Base-by-base conservation (phyloP, 176 grass and related monocot species). In the Ensete glaucum region DNA sequence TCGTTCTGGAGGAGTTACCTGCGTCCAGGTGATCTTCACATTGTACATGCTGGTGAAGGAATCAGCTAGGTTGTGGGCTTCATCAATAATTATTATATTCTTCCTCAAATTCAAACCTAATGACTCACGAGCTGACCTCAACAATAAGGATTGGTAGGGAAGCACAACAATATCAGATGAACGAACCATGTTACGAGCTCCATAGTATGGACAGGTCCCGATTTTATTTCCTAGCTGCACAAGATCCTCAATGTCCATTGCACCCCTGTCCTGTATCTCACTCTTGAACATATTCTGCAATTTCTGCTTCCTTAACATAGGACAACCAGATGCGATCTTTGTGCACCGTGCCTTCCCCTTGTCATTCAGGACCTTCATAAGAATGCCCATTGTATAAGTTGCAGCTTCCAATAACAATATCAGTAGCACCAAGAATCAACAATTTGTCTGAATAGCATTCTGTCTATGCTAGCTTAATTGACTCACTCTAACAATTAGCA, bases 21-120 rank as follows among this genome's bases (percentile, higher is more conserved):
- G 94, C 62, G 80, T 85, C 81, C 75, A 68, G 62, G 80, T 81
- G 67, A 93, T 76, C 72, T 87, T 97, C 75, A 90, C 90, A 77
- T 97, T 93, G 74, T 93, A 91, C 90, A 97, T 97, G 75, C 75
- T 90, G 78, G 85, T 91, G 20, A 97, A 75, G 12, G 77, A 89
- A 73, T 97, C 93, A 25, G 86, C 88, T 74, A 97, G 58, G 65
- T 97, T 97, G 82, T 97, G 94, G 67, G 94, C 88, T 75, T 97
- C 94, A 75, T 97, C 94, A 83, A 97, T 93, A 82, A 97, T 90
- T 74, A 97, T 82, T 83, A 97, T 75, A 83, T 81, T 93, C 51
- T 90, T 85, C 80, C 87, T 93, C 58, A 97, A 80, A 83, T 93
- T 88, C 82, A 97, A 34, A 65, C 90, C 88, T 86, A 97, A 84